Evolutionary conservation across 1,284 basidiomycete genomes (phyloP), one percentile per base, ranked within the genome.

Genomic region (Coniferiporia weirii): DNA sequence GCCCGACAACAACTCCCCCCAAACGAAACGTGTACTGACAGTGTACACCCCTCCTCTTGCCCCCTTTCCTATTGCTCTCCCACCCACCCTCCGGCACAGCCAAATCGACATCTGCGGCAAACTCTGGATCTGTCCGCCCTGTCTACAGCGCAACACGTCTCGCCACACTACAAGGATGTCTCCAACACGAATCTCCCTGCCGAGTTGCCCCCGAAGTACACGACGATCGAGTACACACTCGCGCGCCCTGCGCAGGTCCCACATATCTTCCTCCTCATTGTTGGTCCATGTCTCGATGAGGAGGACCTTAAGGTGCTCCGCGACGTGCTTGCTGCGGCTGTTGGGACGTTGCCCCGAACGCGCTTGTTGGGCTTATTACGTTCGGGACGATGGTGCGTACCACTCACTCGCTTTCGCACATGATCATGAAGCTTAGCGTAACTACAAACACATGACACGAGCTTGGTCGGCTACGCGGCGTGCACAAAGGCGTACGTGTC

Each of bases 71-170:
- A n/a, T n/a, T n/a, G n/a, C n/a, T n/a, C n/a, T n/a, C n/a, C n/a
- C n/a, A n/a, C n/a, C n/a, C n/a, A 12, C 52, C 34, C 46, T 19
- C 34, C 60, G 60, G 36, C 66, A 47, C 66, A 97, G 96, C 74
- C 96, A 98, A 80, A 95, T 99, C 72, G 96, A 99, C 75, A 93
- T 98, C 61, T 87, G 97, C 66, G 95, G 93, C 65, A 99, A 98
- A 76, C 85, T 99, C 59, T 99, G 96, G 96, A 98, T 99, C 68
- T 99, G 96, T 71, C 96, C 96, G 2, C 98, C 98, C 79, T 99
- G 96, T 76, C 80, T 98, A 59, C 90, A 93, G 56, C 88, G 96
- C 63, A 99, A 98, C 73, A 88, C 95, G 1, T 98, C 77, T 96
- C 96, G 7, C 93, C 95, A 0, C 96, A 99, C 75, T 99, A 99